Percentiles rank a stretch among this genome's conserved stretches.
Conservation (phyloP, 352 stramenopile species). For the Achlya hypogyna region DNA sequence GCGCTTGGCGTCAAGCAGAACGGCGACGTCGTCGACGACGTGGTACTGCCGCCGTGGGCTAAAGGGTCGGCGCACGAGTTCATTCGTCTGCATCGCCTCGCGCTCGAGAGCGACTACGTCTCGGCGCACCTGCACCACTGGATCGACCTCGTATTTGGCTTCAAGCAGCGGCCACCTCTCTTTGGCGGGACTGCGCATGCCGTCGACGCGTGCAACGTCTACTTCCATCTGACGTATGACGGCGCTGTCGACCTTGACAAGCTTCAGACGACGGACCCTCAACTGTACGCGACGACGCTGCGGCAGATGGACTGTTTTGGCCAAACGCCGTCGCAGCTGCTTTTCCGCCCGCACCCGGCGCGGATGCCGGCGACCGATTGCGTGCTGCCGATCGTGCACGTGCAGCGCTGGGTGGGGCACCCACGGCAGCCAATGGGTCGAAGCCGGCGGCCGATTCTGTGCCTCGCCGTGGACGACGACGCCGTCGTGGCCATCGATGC, state of each 20-base stretch:
- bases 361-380: constrained; percentile 20
- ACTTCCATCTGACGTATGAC: constrained; percentile 35
- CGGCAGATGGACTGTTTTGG: constrained; percentile 99
- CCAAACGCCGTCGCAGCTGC: constrained; percentile 95
- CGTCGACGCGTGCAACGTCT: constrained; percentile 67
- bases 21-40: constrained; percentile 19
- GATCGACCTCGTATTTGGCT: constrained; percentile 93
- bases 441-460: background rate
- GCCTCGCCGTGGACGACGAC: background rate
- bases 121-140: constrained; percentile 86
- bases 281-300: constrained; percentile 91
- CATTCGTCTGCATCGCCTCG: constrained; percentile 19
- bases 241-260: constrained; percentile 20
- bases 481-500: constrained; percentile 4
- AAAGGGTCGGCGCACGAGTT: constrained; percentile 10
- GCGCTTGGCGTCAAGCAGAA: constrained; percentile 17
- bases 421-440: background rate
- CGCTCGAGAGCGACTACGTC: constrained; percentile 45
- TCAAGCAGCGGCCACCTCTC: constrained; percentile 56
- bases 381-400: background rate
- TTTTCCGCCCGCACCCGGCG: constrained; percentile 62
- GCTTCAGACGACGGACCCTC: constrained; percentile 67
- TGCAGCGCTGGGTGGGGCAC: constrained; percentile 3
- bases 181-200: constrained; percentile 26
- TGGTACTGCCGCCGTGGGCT: constrained; percentile 18